phyloP scores from a whole-genome alignment of 805 yeast species.

The Metschnikowia corniflorae region DNA sequence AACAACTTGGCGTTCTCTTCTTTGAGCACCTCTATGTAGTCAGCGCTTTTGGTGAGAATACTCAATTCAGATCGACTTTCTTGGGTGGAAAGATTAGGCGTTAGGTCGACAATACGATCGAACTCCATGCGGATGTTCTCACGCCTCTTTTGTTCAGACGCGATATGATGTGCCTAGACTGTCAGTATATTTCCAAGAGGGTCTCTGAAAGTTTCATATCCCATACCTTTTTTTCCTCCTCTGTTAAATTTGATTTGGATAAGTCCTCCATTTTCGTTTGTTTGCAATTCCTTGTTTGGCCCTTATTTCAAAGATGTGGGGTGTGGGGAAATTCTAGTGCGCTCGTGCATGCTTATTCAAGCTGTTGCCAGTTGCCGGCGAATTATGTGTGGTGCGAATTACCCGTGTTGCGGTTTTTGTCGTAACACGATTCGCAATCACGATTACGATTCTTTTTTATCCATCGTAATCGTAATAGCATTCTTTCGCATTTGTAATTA shows the following conservation, averaged over 20 bases:
- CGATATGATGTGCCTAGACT: slow-evolving; percentile 66
- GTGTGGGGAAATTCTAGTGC: background rate
- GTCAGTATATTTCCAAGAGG: background rate
- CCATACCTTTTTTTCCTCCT: slow-evolving; percentile 21
- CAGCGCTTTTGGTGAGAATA: slow-evolving; percentile 62
- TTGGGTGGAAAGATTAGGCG: slow-evolving; percentile 64
- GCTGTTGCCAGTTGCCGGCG: no score
- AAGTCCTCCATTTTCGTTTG: slow-evolving; percentile 7
- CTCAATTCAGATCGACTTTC: slow-evolving; percentile 81
- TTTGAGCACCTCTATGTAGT: slow-evolving; percentile 50
- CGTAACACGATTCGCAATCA: no score
- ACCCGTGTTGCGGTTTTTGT: no score
- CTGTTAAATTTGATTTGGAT: slow-evolving; percentile 15
- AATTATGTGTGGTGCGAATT: no score
- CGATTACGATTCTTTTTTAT: no score
- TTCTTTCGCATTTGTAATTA: no score
- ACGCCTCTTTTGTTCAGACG: slow-evolving; percentile 83
- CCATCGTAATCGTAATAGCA: no score
- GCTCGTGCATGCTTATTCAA: slow-evolving; percentile 1
- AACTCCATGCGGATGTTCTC: slow-evolving; percentile 81
- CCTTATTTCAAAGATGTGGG: background rate
- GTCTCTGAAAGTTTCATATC: background rate
- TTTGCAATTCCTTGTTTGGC: no score
- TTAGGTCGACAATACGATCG: slow-evolving; percentile 66
- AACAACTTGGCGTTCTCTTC: slow-evolving; percentile 48